These are phyloP conservation scores for Botrytis tulipae DNA, from an alignment of 2,329 filamentous ascomycete species.

Conservation along the genomic window DNA sequence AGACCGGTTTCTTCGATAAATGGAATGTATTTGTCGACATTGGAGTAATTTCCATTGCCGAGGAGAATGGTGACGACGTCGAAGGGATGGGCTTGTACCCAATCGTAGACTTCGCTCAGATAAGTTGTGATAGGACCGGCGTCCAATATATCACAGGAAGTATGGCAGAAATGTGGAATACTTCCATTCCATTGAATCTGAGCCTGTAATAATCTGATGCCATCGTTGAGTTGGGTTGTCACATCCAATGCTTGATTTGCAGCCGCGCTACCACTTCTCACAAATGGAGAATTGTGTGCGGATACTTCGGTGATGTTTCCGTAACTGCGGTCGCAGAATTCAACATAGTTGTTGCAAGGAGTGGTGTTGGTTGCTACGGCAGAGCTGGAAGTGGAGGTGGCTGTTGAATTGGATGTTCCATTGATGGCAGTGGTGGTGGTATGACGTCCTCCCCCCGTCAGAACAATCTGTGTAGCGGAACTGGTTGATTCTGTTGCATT, in stretches of 20 bases:
- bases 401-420: conserved; percentile 49
- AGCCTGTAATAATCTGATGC: conserved; percentile 62
- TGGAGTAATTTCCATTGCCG: conserved; percentile 76
- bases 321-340: conserved; percentile 74
- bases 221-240: conserved; percentile 72
- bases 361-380: conserved; percentile 64
- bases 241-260: conserved; percentile 73
- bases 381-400: conserved; percentile 45
- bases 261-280: conserved; percentile 65
- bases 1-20: conserved; percentile 73
- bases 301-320: conserved; percentile 78
- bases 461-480: conserved; percentile 40
- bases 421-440: conserved; percentile 42
- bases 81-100: conserved; percentile 76
- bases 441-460: conserved; percentile 38
- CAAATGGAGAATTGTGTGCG: conserved; percentile 81
- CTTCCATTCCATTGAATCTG: conserved; percentile 62
- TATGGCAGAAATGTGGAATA: conserved; percentile 78
- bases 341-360: conserved; percentile 75
- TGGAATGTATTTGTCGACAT: conserved; percentile 59
- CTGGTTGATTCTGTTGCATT: conserved; percentile 34
- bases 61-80: conserved; percentile 87
- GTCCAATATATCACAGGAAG: conserved; percentile 76
- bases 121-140: conserved; percentile 75
- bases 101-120: conserved; percentile 64